Conservation (phyloP, 2,329 filamentous ascomycete genomes). For the Epichloe scottii region DNA sequence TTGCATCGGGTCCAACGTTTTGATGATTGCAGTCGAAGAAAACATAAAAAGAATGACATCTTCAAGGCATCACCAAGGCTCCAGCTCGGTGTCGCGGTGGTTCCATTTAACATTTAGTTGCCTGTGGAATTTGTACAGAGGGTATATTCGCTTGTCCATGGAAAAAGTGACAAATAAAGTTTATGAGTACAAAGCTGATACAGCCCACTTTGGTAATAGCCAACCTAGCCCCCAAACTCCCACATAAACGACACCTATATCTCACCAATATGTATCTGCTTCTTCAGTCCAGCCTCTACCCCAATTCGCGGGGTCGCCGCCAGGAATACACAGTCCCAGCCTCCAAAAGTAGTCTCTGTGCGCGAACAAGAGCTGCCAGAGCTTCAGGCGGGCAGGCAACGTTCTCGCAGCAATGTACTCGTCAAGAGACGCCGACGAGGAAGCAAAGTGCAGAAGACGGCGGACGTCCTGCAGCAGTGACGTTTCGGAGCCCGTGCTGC, state of each 20-base stretch:
- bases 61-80: no score
- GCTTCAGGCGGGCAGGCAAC: slow-evolving; percentile 49
- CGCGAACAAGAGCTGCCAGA: slow-evolving; percentile 90
- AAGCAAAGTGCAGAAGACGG: slow-evolving; percentile 13
- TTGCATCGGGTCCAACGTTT: no score
- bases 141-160: neutral
- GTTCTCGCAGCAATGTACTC: slow-evolving; percentile 25
- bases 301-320: slow-evolving; percentile 60
- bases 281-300: slow-evolving; percentile 18
- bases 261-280: slow-evolving; percentile 15
- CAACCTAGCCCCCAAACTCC: neutral
- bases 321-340: slow-evolving; percentile 77
- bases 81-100: no score
- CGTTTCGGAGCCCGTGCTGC: slow-evolving; percentile 50
- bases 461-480: slow-evolving; percentile 17
- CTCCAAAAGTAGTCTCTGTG: slow-evolving; percentile 97
- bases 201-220: neutral
- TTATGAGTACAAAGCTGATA: neutral
- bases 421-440: slow-evolving; percentile 13
- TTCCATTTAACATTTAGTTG: no score
- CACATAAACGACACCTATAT: slow-evolving; percentile 14
- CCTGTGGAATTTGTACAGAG: no score
- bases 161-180: neutral
- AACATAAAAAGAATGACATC: no score
- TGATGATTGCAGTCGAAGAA: no score